Percentiles rank a stretch among this genome's conserved stretches.
Evolutionary conservation across 73 alveolate genomes (phyloP).

Genomic region (Breviolum minutum): DNA sequence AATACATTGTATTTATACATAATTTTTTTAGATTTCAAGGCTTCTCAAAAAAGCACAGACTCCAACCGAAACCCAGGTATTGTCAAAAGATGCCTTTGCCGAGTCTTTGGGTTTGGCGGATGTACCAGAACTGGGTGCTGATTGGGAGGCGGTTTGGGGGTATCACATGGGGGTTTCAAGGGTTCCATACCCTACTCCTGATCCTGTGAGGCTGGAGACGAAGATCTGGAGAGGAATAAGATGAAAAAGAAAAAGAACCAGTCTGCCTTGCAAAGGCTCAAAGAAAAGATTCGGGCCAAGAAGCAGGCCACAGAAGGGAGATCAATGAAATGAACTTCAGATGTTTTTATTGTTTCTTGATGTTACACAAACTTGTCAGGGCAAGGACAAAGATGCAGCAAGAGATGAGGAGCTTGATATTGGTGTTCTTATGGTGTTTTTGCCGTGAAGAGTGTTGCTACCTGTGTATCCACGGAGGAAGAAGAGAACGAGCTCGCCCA

Average conservation of each 20-base stretch:
- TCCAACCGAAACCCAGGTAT: background rate
- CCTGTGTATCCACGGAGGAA: background rate
- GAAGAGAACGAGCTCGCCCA: slow-evolving; percentile 63
- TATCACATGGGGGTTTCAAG: background rate
- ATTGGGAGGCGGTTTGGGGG: slow-evolving; percentile 65
- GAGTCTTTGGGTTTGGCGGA: slow-evolving; percentile 95
- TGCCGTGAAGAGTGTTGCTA: background rate
- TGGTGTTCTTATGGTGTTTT: background rate
- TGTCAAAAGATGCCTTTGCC: slow-evolving; percentile 73
- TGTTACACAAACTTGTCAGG: background rate
- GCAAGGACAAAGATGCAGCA: slow-evolving; percentile 36
- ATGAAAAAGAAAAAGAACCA: slow-evolving; percentile 72
- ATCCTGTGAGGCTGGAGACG: slow-evolving; percentile 6
- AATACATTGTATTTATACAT: too few species aligned
- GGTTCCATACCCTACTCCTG: background rate
- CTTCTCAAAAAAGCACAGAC: background rate
- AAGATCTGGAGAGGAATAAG: slow-evolving; percentile 68
- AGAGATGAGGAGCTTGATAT: slow-evolving; percentile 14
- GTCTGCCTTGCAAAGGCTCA: slow-evolving; percentile 81
- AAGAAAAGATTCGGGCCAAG: slow-evolving; percentile 71
- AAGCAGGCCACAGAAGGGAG: slow-evolving; percentile 19
- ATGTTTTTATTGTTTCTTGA: background rate
- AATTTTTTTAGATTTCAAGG: background rate
- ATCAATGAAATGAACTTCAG: too few species aligned
- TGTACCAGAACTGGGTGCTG: slow-evolving; percentile 76